These are phyloP conservation scores for Penicillium canescens DNA, from an alignment of 495 filamentous ascomycete genomes.

Conservation along the genomic window DNA sequence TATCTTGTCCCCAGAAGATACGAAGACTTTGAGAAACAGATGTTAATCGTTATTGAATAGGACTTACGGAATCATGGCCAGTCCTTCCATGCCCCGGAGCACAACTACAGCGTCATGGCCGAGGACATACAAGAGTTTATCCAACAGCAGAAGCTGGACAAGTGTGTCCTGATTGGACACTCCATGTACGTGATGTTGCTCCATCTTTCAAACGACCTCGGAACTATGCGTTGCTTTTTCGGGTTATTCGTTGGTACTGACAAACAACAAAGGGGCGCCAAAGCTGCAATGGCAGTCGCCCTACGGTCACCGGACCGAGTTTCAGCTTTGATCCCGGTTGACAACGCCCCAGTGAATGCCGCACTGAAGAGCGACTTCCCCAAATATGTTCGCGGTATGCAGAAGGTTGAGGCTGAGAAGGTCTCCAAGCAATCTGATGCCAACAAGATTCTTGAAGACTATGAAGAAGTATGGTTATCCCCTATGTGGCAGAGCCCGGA, in stretches of 20 bases:
- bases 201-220: too few relatives aligned
- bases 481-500: neutral
- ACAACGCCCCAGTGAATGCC: constrained; percentile 89
- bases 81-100: constrained; percentile 71
- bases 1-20: neutral
- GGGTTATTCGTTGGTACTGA: neutral
- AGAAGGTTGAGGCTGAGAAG: constrained; percentile 61
- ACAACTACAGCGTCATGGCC: constrained; percentile 86
- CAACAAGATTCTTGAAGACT: constrained; percentile 73
- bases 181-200: constrained; percentile 68
- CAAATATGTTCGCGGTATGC: constrained; percentile 84
- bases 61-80: constrained; percentile 96
- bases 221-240: too few relatives aligned
- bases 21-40: neutral
- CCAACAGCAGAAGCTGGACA: constrained; percentile 63
- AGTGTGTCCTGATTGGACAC: constrained; percentile 83
- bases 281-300: constrained; percentile 88
- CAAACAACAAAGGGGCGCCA: constrained; percentile 70
- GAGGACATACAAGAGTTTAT: constrained; percentile 86
- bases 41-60: constrained; percentile 38
- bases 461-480: constrained; percentile 60
- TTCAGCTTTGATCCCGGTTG: constrained; percentile 73
- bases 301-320: constrained; percentile 66
- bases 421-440: constrained; percentile 74
- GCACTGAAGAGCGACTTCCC: constrained; percentile 71